These are phyloP conservation scores for Stereum hirsutum DNA, from an alignment of 1,284 basidiomycete genomes.

Conservation along the genomic window DNA sequence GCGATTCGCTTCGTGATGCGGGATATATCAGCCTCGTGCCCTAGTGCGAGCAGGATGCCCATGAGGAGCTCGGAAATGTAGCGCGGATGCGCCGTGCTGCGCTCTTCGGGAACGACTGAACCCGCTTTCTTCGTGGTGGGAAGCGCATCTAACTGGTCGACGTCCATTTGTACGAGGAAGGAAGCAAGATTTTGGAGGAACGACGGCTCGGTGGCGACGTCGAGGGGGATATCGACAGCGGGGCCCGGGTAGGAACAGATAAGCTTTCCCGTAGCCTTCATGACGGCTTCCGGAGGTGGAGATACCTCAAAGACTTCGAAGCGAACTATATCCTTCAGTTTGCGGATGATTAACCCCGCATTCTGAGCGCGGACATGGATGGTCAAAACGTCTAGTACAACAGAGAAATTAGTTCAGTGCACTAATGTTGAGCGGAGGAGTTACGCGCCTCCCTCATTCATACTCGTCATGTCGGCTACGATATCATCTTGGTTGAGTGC, in stretches of 20 bases:
- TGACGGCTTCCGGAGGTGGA: slow-evolving; percentile 22
- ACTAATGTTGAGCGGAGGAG: too few relatives aligned
- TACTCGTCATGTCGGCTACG: not conserved
- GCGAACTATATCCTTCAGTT: slow-evolving; percentile 12
- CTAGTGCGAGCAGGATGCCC: slow-evolving; percentile 27
- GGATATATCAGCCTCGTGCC: slow-evolving; percentile 16
- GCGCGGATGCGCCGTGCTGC: slow-evolving; percentile 26
- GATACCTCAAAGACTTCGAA: slow-evolving; percentile 35
- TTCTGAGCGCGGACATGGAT: slow-evolving; percentile 33
- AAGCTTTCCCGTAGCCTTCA: slow-evolving; percentile 27
- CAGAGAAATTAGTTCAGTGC: too few relatives aligned
- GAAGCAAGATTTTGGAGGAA: slow-evolving; percentile 21
- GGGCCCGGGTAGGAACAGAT: slow-evolving; percentile 24
- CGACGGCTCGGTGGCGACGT: slow-evolving; percentile 17
- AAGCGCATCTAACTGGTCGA: slow-evolving; percentile 9
- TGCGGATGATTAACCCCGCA: slow-evolving; percentile 30
- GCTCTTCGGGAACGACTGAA: slow-evolving; percentile 14
- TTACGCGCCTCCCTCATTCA: not conserved
- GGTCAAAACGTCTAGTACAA: slow-evolving; percentile 15
- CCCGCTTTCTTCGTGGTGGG: slow-evolving; percentile 15
- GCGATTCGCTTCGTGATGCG: slow-evolving; percentile 30
- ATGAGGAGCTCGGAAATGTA: slow-evolving; percentile 34
- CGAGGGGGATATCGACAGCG: slow-evolving; percentile 22
- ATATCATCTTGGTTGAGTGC: not conserved
- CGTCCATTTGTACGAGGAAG: slow-evolving; percentile 25